Conservation (phyloP, 176 grass and related monocot species). For the Musa schizocarpa region DNA sequence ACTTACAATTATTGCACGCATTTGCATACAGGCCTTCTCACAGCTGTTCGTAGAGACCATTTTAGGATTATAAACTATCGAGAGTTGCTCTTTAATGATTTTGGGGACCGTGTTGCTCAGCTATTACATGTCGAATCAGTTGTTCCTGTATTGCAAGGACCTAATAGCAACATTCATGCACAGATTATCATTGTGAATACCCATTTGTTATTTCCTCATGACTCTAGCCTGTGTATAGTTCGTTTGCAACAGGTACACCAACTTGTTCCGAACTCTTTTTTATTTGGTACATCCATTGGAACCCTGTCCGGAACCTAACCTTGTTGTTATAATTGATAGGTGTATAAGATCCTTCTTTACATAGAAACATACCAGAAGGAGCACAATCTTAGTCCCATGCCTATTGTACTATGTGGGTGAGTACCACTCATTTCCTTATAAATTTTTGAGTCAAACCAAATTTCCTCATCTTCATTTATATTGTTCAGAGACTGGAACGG, state of each 20-base stretch:
- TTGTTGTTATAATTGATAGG: constrained; percentile 28
- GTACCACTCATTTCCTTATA: not conserved
- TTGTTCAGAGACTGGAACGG: constrained; percentile 80
- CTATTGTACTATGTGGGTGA: constrained; percentile 78
- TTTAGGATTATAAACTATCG: constrained; percentile 58
- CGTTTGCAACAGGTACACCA: constrained; percentile 69
- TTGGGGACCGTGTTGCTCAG: constrained; percentile 85
- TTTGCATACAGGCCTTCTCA: constrained; percentile 29
- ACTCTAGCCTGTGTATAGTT: constrained; percentile 67
- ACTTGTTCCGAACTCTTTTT: not conserved
- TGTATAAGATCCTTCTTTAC: constrained; percentile 82
- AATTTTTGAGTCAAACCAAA: not conserved
- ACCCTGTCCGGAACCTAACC: not conserved
- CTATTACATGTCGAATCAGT: constrained; percentile 67
- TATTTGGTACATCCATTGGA: not conserved
- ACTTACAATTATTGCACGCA: not conserved
- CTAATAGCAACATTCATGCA: constrained; percentile 42
- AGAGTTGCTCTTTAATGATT: constrained; percentile 86
- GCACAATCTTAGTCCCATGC: constrained; percentile 63
- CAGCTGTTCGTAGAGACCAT: constrained; percentile 51
- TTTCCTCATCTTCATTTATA: not conserved
- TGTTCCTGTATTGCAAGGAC: constrained; percentile 40
- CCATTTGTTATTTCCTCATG: constrained; percentile 87
- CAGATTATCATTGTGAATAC: constrained; percentile 83
- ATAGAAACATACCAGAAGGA: constrained; percentile 87